phyloP scores from a whole-genome alignment of 1,284 basidiomycete species.

The Polyporus tsugae region DNA sequence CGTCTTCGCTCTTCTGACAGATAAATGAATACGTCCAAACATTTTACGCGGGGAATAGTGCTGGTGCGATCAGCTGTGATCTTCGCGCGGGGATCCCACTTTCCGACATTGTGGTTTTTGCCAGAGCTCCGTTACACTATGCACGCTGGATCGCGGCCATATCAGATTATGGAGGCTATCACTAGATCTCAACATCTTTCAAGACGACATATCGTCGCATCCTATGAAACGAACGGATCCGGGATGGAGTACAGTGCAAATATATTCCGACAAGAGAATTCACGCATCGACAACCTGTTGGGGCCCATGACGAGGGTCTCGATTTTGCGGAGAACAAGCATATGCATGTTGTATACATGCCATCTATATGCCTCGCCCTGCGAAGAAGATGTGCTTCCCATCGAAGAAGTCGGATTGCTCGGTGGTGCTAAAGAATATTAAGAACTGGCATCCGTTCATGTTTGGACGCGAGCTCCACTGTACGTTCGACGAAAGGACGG shows the following conservation, averaged over 20 bases:
- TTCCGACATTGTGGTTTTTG: not conserved
- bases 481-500: too few relatives aligned
- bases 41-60: too few relatives aligned
- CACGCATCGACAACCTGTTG: constrained; percentile 82
- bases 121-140: not conserved
- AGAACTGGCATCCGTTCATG: too few relatives aligned
- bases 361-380: not conserved
- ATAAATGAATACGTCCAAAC: too few relatives aligned
- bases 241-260: not conserved
- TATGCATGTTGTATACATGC: too few relatives aligned
- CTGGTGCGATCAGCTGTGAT: too few relatives aligned
- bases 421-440: constrained; percentile 55
- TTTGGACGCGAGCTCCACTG: constrained; percentile 76
- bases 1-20: too few relatives aligned
- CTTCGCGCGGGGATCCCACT: not conserved
- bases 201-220: constrained; percentile 61
- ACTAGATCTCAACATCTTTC: not conserved
- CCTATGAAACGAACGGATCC: constrained; percentile 43
- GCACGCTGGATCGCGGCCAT: not conserved
- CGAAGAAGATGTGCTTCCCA: too few relatives aligned
- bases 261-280: not conserved
- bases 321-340: constrained; percentile 37
- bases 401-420: too few relatives aligned
- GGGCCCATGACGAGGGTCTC: constrained; percentile 86
- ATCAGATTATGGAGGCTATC: too few relatives aligned